Conservation (phyloP, 345 rosid genomes). For the Euphorbia pulcherrima region DNA sequence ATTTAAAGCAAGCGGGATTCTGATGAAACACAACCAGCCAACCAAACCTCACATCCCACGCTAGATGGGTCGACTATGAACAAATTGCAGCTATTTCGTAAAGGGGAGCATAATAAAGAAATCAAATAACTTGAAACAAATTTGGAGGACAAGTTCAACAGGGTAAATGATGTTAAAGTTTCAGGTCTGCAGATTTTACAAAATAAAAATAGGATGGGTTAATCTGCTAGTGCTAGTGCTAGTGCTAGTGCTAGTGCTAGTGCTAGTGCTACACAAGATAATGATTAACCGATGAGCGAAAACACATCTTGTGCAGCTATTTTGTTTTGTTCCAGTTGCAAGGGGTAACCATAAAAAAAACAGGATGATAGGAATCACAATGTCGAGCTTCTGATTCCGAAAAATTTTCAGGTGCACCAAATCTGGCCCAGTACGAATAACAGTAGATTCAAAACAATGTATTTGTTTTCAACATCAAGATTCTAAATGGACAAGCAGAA, state of each 20-base stretch:
- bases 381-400: slow-evolving; percentile 3
- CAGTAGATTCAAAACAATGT: slow-evolving; percentile 27
- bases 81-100: too few relatives aligned
- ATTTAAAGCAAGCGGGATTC: too few relatives aligned
- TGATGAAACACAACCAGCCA: too few relatives aligned
- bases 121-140: too few relatives aligned
- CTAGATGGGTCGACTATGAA: too few relatives aligned
- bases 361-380: background rate
- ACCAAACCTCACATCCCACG: too few relatives aligned
- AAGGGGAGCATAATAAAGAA: too few relatives aligned
- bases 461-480: slow-evolving; percentile 20
- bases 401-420: slow-evolving; percentile 23
- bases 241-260: too few relatives aligned
- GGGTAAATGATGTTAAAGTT: background rate
- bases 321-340: slow-evolving; percentile 3
- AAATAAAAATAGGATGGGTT: too few relatives aligned
- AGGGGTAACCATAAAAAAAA: slow-evolving; percentile 3
- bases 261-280: background rate
- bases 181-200: background rate
- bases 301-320: slow-evolving; percentile 5
- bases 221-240: too few relatives aligned
- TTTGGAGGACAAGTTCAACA: too few relatives aligned
- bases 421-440: slow-evolving; percentile 20
- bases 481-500: slow-evolving; percentile 21
- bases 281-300: background rate